Evolutionary conservation across 1,284 basidiomycete species (phyloP).

Genomic region (Mycena citricolor): DNA sequence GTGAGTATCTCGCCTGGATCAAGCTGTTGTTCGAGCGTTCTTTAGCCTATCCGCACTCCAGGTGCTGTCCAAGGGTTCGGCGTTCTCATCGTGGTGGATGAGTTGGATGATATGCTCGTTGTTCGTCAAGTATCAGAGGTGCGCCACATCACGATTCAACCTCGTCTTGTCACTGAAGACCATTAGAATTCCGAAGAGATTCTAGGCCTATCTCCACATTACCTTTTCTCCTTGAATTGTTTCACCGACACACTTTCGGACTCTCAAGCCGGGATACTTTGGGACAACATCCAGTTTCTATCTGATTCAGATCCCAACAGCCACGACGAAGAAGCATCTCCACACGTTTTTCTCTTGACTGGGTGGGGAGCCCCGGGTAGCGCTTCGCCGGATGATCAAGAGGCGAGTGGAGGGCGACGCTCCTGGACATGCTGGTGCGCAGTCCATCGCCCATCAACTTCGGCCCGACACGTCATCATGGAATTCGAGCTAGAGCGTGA

Average conservation of each 20-base stretch:
- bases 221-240: slow-evolving; percentile 76
- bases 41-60: slow-evolving; percentile 78
- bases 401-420: slow-evolving; percentile 39
- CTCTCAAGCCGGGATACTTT: slow-evolving; percentile 69
- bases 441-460: slow-evolving; percentile 54
- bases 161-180: not conserved
- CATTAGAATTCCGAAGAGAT: slow-evolving; percentile 52
- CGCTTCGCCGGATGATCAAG: slow-evolving; percentile 34
- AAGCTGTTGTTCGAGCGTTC: slow-evolving; percentile 3
- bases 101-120: slow-evolving; percentile 58
- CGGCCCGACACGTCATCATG: slow-evolving; percentile 54
- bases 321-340: slow-evolving; percentile 54
- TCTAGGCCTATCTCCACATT: slow-evolving; percentile 75
- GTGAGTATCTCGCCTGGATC: slow-evolving; percentile 34
- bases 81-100: slow-evolving; percentile 76
- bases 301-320: slow-evolving; percentile 41
- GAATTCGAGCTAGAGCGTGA: slow-evolving; percentile 86
- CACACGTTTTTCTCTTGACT: slow-evolving; percentile 71
- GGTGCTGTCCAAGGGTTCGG: slow-evolving; percentile 88
- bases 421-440: slow-evolving; percentile 89
- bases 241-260: slow-evolving; percentile 75
- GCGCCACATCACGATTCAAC: slow-evolving; percentile 25
- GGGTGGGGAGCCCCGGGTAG: slow-evolving; percentile 71
- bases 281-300: slow-evolving; percentile 78
- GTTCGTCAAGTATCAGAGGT: slow-evolving; percentile 87